Evolutionary conservation across 1,284 basidiomycete genomes (phyloP).

Genomic region (Peniophora sp.): DNA sequence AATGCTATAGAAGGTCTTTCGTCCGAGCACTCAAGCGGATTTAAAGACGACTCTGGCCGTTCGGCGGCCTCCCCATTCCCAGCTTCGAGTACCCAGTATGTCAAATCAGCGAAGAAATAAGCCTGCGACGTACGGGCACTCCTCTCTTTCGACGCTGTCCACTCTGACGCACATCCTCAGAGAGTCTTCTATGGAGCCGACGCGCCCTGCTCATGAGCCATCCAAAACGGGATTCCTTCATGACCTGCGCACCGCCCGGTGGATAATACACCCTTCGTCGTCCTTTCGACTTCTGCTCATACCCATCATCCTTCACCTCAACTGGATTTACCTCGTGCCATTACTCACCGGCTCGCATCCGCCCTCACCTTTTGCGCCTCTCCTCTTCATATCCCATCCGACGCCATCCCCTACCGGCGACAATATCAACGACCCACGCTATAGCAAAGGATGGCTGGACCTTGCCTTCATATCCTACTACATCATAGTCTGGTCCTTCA

Average conservation of each 20-base stretch:
- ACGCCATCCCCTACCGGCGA: conserved; percentile 39
- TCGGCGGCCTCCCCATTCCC: too few relatives aligned
- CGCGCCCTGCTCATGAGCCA: too few relatives aligned
- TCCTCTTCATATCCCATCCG: conserved; percentile 74
- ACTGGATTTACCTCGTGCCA: conserved; percentile 57
- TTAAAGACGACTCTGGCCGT: too few relatives aligned
- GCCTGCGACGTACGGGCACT: too few relatives aligned
- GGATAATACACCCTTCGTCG: conserved; percentile 20
- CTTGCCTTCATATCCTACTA: conserved; percentile 81
- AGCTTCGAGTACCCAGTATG: too few relatives aligned
- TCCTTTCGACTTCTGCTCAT: conserved; percentile 68
- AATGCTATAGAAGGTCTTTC: too few relatives aligned
- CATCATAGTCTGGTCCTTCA: conserved; percentile 86
- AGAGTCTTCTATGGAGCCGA: too few relatives aligned
- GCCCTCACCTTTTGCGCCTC: conserved; percentile 68
- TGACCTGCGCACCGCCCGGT: not conserved
- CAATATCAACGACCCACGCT: conserved; percentile 45
- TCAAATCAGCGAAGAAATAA: too few relatives aligned
- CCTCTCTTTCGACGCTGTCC: too few relatives aligned
- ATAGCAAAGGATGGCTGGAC: conserved; percentile 79
- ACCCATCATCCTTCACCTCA: conserved; percentile 65
- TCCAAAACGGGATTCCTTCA: too few relatives aligned
- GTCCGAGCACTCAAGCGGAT: too few relatives aligned
- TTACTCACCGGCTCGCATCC: conserved; percentile 36
- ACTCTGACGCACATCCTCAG: too few relatives aligned